Base-by-base conservation (phyloP, 805 yeast species). In the Barnettozyma californica region DNA sequence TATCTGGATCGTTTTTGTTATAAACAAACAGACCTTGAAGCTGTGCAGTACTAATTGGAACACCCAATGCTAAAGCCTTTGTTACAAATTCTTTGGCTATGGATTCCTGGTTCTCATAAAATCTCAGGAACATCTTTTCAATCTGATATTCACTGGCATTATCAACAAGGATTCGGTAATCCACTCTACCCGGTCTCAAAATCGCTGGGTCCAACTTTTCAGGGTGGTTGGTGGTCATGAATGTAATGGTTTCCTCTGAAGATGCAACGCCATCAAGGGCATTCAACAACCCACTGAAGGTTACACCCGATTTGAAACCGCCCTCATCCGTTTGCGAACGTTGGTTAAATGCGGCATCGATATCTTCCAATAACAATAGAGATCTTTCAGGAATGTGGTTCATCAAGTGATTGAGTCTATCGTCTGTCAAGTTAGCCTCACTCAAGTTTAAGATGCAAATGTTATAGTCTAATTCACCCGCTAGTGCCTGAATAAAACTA, bases 201-300 rank as follows among this genome's bases (percentile, higher is more conserved):
- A 94, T 75, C 0, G 99, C 99, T 1, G 97, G 89, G 60, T 94
- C 99, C 35, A 94, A 71, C 53, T 80, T 80, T 53, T 94, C 98
- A 0, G 97, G 97, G 62, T 94, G 99, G 66, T 94, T 94, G 19
- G 99, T 92, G 19, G 99, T 94, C 99, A 94, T 94, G 67, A 94
- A 94, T 0, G 97, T 92, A 31, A 94, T 76, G 41, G 96, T 85
- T 62, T 94, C 98, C 62, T 94, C 99, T 1, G 97, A 96, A 26
- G 96, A 87, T 3, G 98, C 94, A 16, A 94, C 98, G 42, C 99
- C 99, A 65, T 94, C 99, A 43, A 94, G 72, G 0, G 99, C 96
- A 63, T 94, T 94, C 51, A 94, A 70, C 41, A 94, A 72, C 0
- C 99, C 99, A 48, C 96, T 87, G 61, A 94, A 94, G 2, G 99